phyloP scores from a whole-genome alignment of 2,329 filamentous ascomycete species.

The Aspergillus sp. region DNA sequence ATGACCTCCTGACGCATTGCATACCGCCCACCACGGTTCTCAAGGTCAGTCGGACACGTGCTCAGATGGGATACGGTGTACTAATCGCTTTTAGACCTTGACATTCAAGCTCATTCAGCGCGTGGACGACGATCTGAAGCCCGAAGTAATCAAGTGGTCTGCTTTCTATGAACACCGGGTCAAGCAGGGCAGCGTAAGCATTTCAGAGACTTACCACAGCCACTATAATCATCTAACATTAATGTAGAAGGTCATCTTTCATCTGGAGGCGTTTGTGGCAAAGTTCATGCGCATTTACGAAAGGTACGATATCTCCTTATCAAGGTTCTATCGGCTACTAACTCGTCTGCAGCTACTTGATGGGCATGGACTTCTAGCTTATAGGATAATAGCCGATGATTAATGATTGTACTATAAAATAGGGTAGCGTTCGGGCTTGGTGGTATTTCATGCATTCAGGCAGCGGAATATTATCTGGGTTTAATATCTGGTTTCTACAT shows the following conservation, averaged over 20 bases:
- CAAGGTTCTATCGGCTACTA: conserved; percentile 27
- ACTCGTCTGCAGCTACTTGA: conserved; percentile 49
- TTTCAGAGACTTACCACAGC: neutral
- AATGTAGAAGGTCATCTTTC: conserved; percentile 84
- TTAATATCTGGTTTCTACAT: neutral
- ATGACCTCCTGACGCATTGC: conserved; percentile 94
- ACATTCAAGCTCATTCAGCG: conserved; percentile 88
- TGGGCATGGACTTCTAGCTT: conserved; percentile 73
- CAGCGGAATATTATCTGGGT: neutral
- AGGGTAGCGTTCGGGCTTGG: conserved; percentile 9
- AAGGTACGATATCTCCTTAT: conserved; percentile 59
- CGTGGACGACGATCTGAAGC: conserved; percentile 85
- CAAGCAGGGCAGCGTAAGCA: conserved; percentile 68
- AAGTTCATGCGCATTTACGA: conserved; percentile 98
- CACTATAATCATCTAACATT: conserved; percentile 3
- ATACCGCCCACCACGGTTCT: conserved; percentile 93
- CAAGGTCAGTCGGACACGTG: conserved; percentile 52
- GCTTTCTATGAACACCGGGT: conserved; percentile 97
- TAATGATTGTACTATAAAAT: conserved; percentile 28
- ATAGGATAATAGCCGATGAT: conserved; percentile 20
- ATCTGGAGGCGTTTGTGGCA: conserved; percentile 95
- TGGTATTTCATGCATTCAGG: conserved; percentile 2
- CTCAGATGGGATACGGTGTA: neutral
- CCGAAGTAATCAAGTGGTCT: conserved; percentile 91
- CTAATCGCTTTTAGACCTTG: conserved; percentile 58